These are phyloP conservation scores for Candida corydali DNA, from an alignment of 805 yeast genomes.

Conservation along the genomic window DNA sequence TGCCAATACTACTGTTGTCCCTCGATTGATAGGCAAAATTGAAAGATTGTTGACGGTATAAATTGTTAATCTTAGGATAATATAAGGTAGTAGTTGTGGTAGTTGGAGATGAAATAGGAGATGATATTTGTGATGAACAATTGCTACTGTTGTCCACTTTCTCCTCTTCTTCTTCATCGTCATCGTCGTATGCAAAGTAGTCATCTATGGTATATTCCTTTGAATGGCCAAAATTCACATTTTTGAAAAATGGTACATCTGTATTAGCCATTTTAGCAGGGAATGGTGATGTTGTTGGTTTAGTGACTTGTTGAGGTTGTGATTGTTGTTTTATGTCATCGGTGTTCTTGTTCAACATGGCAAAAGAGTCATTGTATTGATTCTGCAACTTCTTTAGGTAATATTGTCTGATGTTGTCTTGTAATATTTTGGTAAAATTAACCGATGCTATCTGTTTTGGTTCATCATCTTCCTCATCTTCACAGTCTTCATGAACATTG, in stretches of 20 bases:
- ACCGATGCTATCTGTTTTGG: conserved; percentile 15
- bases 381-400: conserved; percentile 21
- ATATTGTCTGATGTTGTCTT: conserved; percentile 34
- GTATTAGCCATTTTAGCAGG: background rate
- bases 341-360: conserved; percentile 20
- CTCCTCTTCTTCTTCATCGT: conserved; percentile 15
- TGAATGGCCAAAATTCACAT: conserved; percentile 30
- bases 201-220: conserved; percentile 28
- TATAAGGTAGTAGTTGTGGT: conserved; percentile 7
- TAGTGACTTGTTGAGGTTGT: conserved; percentile 3
- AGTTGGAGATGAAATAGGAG: conserved; percentile 10
- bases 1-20: background rate
- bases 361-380: conserved; percentile 31
- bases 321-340: conserved; percentile 4
- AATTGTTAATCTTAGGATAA: conserved; percentile 9
- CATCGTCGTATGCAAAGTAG: conserved; percentile 31
- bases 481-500: conserved; percentile 12
- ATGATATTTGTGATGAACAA: background rate
- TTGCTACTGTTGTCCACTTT: background rate
- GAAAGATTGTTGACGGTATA: conserved; percentile 7
- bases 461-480: conserved; percentile 11
- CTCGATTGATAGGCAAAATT: conserved; percentile 7
- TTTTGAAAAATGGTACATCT: conserved; percentile 33
- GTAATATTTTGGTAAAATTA: conserved; percentile 34
- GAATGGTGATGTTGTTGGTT: background rate